Conservation (phyloP, 2,329 filamentous ascomycete species). For the Aspergillus udagawae region DNA sequence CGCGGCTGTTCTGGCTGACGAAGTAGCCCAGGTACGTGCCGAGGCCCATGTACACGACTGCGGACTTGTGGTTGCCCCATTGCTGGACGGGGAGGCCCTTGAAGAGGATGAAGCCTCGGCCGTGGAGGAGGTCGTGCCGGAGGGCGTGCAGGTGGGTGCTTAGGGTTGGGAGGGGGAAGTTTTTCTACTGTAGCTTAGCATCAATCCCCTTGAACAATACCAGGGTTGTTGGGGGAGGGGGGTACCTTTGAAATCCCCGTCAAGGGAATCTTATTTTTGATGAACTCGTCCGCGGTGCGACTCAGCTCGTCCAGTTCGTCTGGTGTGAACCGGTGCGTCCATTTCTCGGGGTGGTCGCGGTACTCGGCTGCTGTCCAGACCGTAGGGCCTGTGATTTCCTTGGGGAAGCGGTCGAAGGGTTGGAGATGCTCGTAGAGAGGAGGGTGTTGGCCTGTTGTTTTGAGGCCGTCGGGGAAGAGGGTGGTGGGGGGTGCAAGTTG, state of each 20-base stretch:
- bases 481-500: conserved; percentile 30
- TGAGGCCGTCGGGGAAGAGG: conserved; percentile 61
- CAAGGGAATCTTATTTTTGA: conserved; percentile 60
- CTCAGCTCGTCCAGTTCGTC: conserved; percentile 66
- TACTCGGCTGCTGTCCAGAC: conserved; percentile 69
- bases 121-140: conserved; percentile 67
- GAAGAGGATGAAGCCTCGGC: conserved; percentile 86
- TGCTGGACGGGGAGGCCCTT: conserved; percentile 72
- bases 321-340: conserved; percentile 66
- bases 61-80: conserved; percentile 77
- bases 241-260: conserved; percentile 64
- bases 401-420: conserved; percentile 67
- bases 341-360: conserved; percentile 59
- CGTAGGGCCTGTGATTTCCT: conserved; percentile 65
- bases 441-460: conserved; percentile 67
- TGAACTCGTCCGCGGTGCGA: conserved; percentile 64
- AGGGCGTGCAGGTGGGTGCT: conserved; percentile 52
- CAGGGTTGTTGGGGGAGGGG: not conserved
- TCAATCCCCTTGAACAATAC: not conserved
- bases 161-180: conserved; percentile 60
- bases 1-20: conserved; percentile 77
- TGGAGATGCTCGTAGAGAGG: conserved; percentile 63
- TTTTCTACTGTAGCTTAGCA: conserved; percentile 35
- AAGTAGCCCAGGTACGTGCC: conserved; percentile 85
- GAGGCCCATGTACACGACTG: conserved; percentile 86